Evolutionary conservation across 371 early-diverging fungal genomes (phyloP), one percentile per base, ranked within the genome.

Genomic region (Lichtheimia ramosa): DNA sequence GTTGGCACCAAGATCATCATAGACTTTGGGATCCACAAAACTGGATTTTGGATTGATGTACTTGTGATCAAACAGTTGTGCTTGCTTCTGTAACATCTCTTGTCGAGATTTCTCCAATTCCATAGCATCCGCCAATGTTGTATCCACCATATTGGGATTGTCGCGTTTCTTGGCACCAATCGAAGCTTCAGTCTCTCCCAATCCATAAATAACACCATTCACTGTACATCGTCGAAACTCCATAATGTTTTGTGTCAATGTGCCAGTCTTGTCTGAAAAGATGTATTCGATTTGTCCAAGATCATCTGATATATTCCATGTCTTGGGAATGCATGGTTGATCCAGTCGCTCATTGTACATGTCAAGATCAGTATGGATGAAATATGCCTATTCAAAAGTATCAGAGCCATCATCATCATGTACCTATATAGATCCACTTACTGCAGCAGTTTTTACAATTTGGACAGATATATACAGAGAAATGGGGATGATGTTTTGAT

Each of bases 401-500:
- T 15, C 25, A 43, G 48, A 43, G 43, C 25, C 34, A 8, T 34
- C 34, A 8, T 1, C 34, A 34, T 34, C 27, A 27, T 27, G 27
- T 27, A n/a, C 34, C 34, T 10, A 34, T 8, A 10, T 34, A 5
- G 1, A 34, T 34, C 21, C 1, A 64, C 75, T 63, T 77, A 79
- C 79, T 13, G 79, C 75, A n/a, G 77, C 72, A 1, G 92, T 87
- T 71, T 93, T 94, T 48, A 93, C 95, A 23, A 94, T 81, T 69
- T 99, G 99, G 6, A 98, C 84, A 16, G 93, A 96, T 51, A 99
- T 91, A 74, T 97, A 99, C 40, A 99, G 79, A 15, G 97, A 96
- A 58, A 99, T 92, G 1, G 99, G 99, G 52, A 81, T 77, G 46
- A 81, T 81, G 41, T 81, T 81, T 70, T 81, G 81, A 58, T 77